Evolutionary conservation across 2,329 filamentous ascomycete species (phyloP), one percentile per base, ranked within the genome.

Genomic region (Arthrocladium fulminans): DNA sequence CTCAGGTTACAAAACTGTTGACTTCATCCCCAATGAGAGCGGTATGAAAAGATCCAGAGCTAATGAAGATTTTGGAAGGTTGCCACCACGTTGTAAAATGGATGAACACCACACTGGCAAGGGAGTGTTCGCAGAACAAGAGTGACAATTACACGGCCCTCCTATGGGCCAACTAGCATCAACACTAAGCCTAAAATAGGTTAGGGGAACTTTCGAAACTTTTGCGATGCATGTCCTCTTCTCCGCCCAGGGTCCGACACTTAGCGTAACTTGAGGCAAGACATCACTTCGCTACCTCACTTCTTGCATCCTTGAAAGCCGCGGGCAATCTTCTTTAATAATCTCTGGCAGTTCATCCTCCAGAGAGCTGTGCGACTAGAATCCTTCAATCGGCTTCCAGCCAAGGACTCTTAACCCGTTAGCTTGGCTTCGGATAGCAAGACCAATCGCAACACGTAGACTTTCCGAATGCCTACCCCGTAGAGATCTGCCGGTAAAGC

Each of bases 311-410:
- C 48, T 5, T 12, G 29, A 27, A 50, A 50, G 13, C 34, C 13
- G 12, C 30, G 15, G n/a, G 9, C 47, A 45, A 6, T 45, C 43
- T 19, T 57, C 55, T 32, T 55, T 10, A 27, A 56, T 20, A n/a
- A 54, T 34, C 19, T 49, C 17, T 2, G 54, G 52, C 9, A 56
- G 24, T 59, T 74, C 71, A 54, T 74, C 72, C 50, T 70, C 60
- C 9, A 61, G 49, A 42, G 62, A 68, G 40, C 63, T 67, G 17
- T 63, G 58, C 52, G 56, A 60, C 54, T 66, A 66, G 5, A 59
- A 59, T 60, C 73, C 74, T 60, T 73, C 70, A 9, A 52, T 57
- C 0, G 72, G 64, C 56, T 66, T 56, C 72, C 71, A 75, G 0
- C 72, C 70, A 48, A 75, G 47, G 50, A 63, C 60, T 15, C 69